Base-by-base conservation (phyloP, 1,284 basidiomycete genomes). In the Malassezia furfur region DNA sequence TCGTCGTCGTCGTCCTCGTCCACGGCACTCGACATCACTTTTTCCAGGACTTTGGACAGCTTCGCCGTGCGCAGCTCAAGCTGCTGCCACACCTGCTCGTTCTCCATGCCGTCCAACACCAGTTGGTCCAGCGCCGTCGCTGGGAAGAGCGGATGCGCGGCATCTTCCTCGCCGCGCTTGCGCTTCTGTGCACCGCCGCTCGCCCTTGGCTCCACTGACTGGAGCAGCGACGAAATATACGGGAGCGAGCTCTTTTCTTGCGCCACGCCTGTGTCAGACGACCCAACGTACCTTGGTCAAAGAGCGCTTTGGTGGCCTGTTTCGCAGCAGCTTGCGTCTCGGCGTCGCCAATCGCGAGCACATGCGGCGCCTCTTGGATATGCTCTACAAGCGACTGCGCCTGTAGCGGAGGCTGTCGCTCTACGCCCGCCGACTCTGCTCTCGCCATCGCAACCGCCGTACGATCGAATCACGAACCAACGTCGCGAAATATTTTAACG, bases 31-130 rank as follows among this genome's bases (percentile, higher is more conserved):
- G 60, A 54, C 28, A 64, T 83, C 78, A 63, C 64, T 51, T 66
- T 57, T 36, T 65, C 57, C 21, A 73, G 50, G 11, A 67, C 54
- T 31, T 50, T 51, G 34, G 59, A 58, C 46, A 73, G 55, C 44
- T 65, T 64, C 17, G 49, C 30, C 1, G 58, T 60, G 37, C 67
- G 64, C 40, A 70, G 52, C 50, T 74, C 71, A 44, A 72, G 62
- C 61, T 74, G 93, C 45, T 85, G 84, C 93, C 93, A 98, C 25
- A 96, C 79, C 75, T 94, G 91, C 55, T 88, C 87, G 21, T 83
- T 80, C 64, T 84, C 84, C 82, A 94, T 85, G n/a, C 81, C 85
- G n/a, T 88, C 83, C 11, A 84, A 79, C 57, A 84, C 85, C 19
- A 96, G 81, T 48, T 82, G 81, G 2, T 81, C 77, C 3, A 96